phyloP scores from a whole-genome alignment of 495 filamentous ascomycete species.

The Hypoxylon lienhwacheense region DNA sequence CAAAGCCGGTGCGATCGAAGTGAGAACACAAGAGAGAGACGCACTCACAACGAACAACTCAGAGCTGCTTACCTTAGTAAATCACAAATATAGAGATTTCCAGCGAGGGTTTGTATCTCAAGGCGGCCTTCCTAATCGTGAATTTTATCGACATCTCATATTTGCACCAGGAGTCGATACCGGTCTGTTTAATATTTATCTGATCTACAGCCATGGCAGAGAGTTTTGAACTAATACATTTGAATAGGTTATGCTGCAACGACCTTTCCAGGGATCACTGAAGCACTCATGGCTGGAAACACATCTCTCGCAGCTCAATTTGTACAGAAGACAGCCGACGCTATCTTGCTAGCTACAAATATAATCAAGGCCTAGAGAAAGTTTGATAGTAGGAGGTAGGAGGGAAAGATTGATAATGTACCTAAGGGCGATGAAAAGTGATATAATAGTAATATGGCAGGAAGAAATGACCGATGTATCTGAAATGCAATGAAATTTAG shows the following conservation, averaged over 20 bases:
- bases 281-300: slow-evolving; percentile 70
- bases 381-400: neutral
- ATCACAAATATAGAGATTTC: slow-evolving; percentile 68
- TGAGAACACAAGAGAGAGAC: slow-evolving; percentile 57
- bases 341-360: slow-evolving; percentile 62
- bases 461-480: no score
- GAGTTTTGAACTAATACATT: neutral
- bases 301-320: slow-evolving; percentile 66
- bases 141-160: slow-evolving; percentile 84
- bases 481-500: no score
- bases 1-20: slow-evolving; percentile 54
- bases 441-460: no score
- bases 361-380: slow-evolving; percentile 39
- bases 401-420: neutral
- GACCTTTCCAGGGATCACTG: slow-evolving; percentile 77
- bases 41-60: slow-evolving; percentile 67
- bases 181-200: slow-evolving; percentile 55
- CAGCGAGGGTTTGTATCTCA: slow-evolving; percentile 78
- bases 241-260: slow-evolving; percentile 38
- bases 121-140: slow-evolving; percentile 71
- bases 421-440: no score
- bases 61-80: slow-evolving; percentile 63
- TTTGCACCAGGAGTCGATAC: slow-evolving; percentile 67
- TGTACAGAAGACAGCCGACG: slow-evolving; percentile 69
- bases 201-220: slow-evolving; percentile 56